Evolutionary conservation across 2,329 filamentous ascomycete species (phyloP), one percentile per base, ranked within the genome.

Genomic region (Trichoderma hamatum): DNA sequence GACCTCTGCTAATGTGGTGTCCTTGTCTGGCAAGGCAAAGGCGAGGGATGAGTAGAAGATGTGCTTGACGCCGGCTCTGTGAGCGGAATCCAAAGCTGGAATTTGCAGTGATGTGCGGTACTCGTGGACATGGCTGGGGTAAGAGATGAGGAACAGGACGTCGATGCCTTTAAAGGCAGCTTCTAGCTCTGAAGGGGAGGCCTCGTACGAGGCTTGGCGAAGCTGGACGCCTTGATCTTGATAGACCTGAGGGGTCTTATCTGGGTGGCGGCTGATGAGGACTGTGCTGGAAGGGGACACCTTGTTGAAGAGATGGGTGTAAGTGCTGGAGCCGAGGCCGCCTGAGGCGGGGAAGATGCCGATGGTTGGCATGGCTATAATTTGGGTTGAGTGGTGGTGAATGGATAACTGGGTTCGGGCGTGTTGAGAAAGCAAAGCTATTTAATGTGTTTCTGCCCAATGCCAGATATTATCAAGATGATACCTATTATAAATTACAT

Each of bases 331-430:
- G 63, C 63, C 63, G 49, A 66, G 63, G 30, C 32, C 63, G 10
- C 63, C 63, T n/a, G 63, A 66, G 63, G 63, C 63, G 52, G 63
- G 63, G 36, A 66, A 66, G 63, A 66, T 49, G 51, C 52, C 63
- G 28, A 66, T 32, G 34, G 61, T 54, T 11, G 63, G 56, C 63
- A 66, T 66, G 13, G 10, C 34, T 46, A 7, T 26, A 30, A 4
- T 6, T 43, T 28, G 30, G 2, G 3, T 13, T 46, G 39, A 19
- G 16, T 19, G 39, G 39, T 9, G 19, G n/a, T 43, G 34, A 39
- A 16, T 14, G 34, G 14, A 39, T 16, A 5, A 16, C 3, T 39
- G 13, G 13, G 34, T 1, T 46, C 24, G 21, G n/a, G 13, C 1
- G n/a, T 46, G 9, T 46, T 19, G 39, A n/a, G 39, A n/a, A 9